phyloP scores from a whole-genome alignment of 2,329 filamentous ascomycete genomes.

The Fusarium citri region DNA sequence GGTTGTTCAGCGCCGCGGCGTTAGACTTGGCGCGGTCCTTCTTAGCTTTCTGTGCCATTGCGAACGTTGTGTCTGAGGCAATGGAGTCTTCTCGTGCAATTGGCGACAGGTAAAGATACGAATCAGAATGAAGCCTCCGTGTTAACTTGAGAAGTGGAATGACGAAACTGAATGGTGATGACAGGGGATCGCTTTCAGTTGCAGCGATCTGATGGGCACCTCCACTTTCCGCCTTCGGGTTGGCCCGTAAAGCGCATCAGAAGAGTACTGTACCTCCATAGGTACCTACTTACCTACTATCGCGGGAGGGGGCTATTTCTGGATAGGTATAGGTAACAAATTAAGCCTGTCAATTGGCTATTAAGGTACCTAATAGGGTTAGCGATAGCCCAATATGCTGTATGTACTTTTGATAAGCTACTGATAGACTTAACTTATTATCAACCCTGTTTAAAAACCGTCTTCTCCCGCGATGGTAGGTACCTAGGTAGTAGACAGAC shows the following conservation, averaged over 20 bases:
- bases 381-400: no score
- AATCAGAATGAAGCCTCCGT: not conserved
- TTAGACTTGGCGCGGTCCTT: constrained; percentile 82
- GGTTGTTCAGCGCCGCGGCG: constrained; percentile 78
- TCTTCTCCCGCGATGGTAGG: no score
- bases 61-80: not conserved
- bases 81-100: not conserved
- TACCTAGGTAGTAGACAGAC: no score
- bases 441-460: no score
- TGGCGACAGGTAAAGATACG: not conserved
- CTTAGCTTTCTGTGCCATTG: constrained; percentile 72
- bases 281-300: no score
- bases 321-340: no score
- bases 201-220: constrained; percentile 20
- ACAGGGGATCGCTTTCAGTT: constrained; percentile 16
- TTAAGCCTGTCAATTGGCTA: no score
- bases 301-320: no score
- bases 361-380: no score
- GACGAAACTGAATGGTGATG: constrained; percentile 17
- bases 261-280: no score
- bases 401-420: no score
- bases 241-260: not conserved
- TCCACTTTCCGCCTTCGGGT: constrained; percentile 30
- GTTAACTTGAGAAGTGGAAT: constrained; percentile 24
- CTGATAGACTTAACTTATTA: no score